Base-by-base conservation (phyloP, 148 eudicot species). In the Pouteria glomerata region DNA sequence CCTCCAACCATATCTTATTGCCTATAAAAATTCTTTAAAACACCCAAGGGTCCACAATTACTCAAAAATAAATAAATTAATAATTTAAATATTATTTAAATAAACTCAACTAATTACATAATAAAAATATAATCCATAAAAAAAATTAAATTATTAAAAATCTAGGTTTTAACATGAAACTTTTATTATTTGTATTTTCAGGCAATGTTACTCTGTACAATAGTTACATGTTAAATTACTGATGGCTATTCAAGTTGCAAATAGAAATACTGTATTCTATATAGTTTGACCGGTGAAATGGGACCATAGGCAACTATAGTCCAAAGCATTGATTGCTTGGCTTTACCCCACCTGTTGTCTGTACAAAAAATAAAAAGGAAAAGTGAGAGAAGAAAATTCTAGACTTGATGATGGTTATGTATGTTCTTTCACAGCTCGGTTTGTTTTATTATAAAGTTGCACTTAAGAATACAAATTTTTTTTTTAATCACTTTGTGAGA, bases 251-350 rank as follows among this genome's bases (percentile, higher is more conserved):
- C 35, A 11, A 23, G 29, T 39, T 37, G 58, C 27, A 19, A 62
- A 34, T 62, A 44, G 41, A 21, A 67, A 19, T 50, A 24, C 59
- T 51, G 33, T 68, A 21, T 52, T 35, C 21, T 29, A 51, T 41
- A n/a, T 60, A 21, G 47, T 72, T 63, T 16, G 67, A 8, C 21
- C 23, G 19, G 2, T 16, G 55, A 16, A 7, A 6, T 63, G 18
- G 24, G 16, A 0, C 31, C 6, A 39, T 24, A 63, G 51, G 26
- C 68, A 63, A 63, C 51, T 42, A 23, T 34, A 15, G 29, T 50
- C 68, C 33, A 24, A 23, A 63, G 45, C 35, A 1, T 50, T 26
- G 33, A 51, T 63, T 63, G 48, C 68, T 62, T 37, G 66, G 48
- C 4, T 2, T 63, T 39, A 21, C 14, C 24, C 21, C 12, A n/a